These are phyloP conservation scores for Tricholoma flavovirens DNA, from an alignment of 768 basidiomycete genomes.

Conservation along the genomic window DNA sequence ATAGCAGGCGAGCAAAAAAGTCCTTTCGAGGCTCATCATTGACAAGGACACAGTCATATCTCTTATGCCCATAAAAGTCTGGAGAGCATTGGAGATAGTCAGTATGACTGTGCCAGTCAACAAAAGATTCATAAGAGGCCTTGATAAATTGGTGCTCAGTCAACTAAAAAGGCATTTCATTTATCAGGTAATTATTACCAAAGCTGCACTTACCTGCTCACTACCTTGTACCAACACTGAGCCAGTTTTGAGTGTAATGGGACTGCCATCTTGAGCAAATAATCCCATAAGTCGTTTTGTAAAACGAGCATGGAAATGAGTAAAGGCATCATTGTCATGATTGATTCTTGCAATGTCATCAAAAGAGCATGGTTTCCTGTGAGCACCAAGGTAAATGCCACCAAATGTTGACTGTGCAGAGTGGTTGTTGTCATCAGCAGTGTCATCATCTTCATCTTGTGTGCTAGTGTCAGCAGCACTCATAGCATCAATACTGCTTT, in stretches of 20 bases:
- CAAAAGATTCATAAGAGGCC: conserved; percentile 21
- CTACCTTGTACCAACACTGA: not conserved
- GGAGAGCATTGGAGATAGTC: conserved; percentile 20
- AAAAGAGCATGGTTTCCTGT: not conserved
- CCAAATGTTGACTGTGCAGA: not conserved
- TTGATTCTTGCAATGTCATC: not conserved
- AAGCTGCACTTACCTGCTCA: too few relatives aligned
- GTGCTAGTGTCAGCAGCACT: not conserved
- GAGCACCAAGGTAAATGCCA: conserved; percentile 7
- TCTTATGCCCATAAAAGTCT: not conserved
- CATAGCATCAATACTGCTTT: conserved; percentile 4
- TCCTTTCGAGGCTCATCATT: not conserved
- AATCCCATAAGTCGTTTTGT: not conserved
- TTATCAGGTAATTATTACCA: too few relatives aligned
- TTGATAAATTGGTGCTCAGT: conserved; percentile 9
- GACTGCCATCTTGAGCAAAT: not conserved
- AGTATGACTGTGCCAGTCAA: conserved; percentile 1
- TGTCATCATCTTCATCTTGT: not conserved
- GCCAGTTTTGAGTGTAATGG: not conserved
- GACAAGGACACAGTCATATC: conserved; percentile 12
- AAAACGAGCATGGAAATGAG: not conserved
- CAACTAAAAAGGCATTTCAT: not conserved
- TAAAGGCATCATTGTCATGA: not conserved
- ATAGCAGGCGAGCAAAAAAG: not conserved
- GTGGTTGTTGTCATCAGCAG: not conserved